Conservation (phyloP, 2,329 filamentous ascomycete species). For the Scytalidium sp. region DNA sequence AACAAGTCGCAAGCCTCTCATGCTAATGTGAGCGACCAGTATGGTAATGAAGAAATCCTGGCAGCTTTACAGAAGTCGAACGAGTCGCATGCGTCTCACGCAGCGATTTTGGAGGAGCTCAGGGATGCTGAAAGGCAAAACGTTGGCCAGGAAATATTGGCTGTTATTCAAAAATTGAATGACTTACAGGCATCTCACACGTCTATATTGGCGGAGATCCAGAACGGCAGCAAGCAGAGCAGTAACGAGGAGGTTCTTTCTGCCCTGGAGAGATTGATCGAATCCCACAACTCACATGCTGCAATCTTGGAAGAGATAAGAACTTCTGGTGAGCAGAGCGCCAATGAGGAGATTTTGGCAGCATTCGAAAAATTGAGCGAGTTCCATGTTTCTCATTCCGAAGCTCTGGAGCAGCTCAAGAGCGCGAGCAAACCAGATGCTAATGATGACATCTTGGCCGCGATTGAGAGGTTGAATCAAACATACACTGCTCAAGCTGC, state of each 20-base stretch:
- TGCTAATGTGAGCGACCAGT: too few species aligned
- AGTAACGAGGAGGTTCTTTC: constrained; percentile 16
- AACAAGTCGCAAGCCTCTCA: neutral
- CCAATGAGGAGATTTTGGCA: constrained; percentile 6
- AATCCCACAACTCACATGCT: neutral
- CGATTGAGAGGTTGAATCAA: too few species aligned
- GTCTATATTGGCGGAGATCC: constrained; percentile 13
- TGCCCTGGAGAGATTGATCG: neutral
- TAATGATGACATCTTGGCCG: constrained; percentile 17
- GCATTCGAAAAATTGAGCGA: constrained; percentile 12
- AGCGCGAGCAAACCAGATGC: neutral
- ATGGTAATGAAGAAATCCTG: constrained; percentile 1
- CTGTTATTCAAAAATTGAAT: constrained; percentile 20
- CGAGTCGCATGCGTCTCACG: constrained; percentile 2
- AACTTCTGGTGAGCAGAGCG: neutral
- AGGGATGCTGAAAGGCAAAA: neutral
- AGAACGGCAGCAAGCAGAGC: neutral
- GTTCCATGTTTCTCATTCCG: constrained; percentile 6
- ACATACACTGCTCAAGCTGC: too few species aligned
- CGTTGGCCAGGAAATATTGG: constrained; percentile 15
- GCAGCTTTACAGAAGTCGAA: constrained; percentile 2
- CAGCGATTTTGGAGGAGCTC: neutral
- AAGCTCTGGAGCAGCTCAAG: constrained; percentile 15
- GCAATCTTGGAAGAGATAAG: constrained; percentile 13
- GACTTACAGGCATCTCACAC: constrained; percentile 1